Base-by-base conservation (phyloP, 164 flowering plant genomes). In the Dillenia turbinata region DNA sequence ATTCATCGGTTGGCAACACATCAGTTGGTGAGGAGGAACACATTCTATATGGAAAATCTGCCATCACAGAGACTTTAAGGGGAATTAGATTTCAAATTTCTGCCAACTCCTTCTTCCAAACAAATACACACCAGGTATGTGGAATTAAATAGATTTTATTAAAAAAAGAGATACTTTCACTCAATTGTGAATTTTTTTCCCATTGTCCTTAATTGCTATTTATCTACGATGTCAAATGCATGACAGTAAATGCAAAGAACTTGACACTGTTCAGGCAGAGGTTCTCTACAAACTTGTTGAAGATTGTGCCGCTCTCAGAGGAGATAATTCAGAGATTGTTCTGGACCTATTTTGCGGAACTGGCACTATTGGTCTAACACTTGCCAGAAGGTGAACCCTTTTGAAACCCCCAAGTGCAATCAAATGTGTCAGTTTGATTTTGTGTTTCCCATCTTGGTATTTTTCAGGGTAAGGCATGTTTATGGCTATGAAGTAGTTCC, bases 61-160 rank as follows among this genome's bases (percentile, higher is more conserved):
- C 87, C 47, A 95, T 95, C 61, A 84, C 87, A 13, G 97, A 95
- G 77, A 73, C 44, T 52, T 78, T 92, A 65, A 81, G 97, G 70
- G 99, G 97, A 44, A 80, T 90, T 49, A 81, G 82, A 2, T 95
- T 95, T 71, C 92, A 88, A 64, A 95, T 95, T 68, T 95, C 97
- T 56, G 97, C 99, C 44, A 95, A 95, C 75, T 92, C 99, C 67
- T 95, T 95, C 78, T 95, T 95, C 76, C 97, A 92, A 78, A 95
- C 97, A 71, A 95, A 95, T 73, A 82, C 97, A 67, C 79, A 70
- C 55, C 99, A 89, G 97, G 99, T 90, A 80, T 49, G 53, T 59
- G 12, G 16, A 5, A 49, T 43, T 47, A 62, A 51, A 49, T 10
- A 55, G 26, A 48, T 43, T 52, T 19, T 19, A 19, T 19, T 19